Evolutionary conservation across 106 monocot species (phyloP).

Genomic region (Gastrodia elata): DNA sequence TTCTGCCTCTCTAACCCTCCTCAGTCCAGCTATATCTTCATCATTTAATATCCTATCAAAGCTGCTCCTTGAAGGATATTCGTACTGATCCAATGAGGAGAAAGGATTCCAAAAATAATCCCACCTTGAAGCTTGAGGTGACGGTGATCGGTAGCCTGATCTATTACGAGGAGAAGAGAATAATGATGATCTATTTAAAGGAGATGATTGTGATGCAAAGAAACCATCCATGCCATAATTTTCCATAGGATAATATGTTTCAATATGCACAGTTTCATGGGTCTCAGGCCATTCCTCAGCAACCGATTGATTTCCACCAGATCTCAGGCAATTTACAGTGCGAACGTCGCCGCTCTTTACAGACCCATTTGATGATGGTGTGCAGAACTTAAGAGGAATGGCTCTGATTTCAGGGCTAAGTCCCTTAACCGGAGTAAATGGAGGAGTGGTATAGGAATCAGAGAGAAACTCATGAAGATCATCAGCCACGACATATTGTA

Average conservation of each 20-base stretch:
- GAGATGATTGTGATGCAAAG: constrained; percentile 31
- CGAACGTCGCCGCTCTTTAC: constrained; percentile 5
- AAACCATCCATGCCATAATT: constrained; percentile 32
- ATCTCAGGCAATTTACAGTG: constrained; percentile 33
- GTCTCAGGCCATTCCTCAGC: constrained; percentile 39
- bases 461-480: constrained; percentile 34
- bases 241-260: constrained; percentile 33
- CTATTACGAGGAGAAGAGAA: constrained; percentile 26
- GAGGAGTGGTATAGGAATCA: constrained; percentile 35
- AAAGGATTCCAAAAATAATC: constrained; percentile 81
- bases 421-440: constrained; percentile 40
- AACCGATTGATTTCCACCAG: constrained; percentile 31
- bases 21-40: constrained; percentile 39
- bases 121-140: constrained; percentile 48
- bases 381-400: constrained; percentile 19
- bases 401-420: constrained; percentile 29
- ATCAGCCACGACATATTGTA: constrained; percentile 47
- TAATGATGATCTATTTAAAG: constrained; percentile 22
- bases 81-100: constrained; percentile 36
- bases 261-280: constrained; percentile 38
- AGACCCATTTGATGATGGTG: constrained; percentile 4
- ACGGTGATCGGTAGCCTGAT: constrained; percentile 36
- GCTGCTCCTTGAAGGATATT: constrained; percentile 17
- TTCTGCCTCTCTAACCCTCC: constrained; percentile 54
- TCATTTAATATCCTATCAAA: constrained; percentile 16